Evolutionary conservation across 164 flowering plant species (phyloP), one percentile per base, ranked within the genome.

Genomic region (Tinospora cordifolia): DNA sequence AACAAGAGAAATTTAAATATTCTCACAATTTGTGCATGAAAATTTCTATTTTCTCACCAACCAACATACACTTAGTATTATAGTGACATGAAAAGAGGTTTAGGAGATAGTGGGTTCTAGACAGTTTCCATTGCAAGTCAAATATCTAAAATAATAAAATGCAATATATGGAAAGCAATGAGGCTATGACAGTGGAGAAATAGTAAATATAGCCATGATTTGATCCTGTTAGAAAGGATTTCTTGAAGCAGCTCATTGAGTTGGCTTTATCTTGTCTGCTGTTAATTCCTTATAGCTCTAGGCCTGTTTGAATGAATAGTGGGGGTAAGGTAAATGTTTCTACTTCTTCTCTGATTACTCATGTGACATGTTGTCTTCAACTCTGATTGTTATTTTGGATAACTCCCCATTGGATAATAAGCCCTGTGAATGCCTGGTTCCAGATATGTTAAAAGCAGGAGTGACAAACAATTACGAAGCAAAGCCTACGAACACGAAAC

Each of bases 401-500:
- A 11, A n/a, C 60, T 34, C 8, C 19, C 14, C 13, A 17, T 4
- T 54, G 9, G 38, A 1, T 17, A 26, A n/a, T 39, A 19, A n/a
- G 65, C 22, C 39, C 36, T 21, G 67, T 57, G 39, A 10, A 63
- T 71, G 15, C 17, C 10, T 72, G 21, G 67, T 69, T 75, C 25
- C 83, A 88, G 97, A 66, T 90, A 88, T 83, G 92, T 90, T 11
- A 85, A 87, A 76, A 90, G 91, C 74, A 78, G 97, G 81, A 87
- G 82, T 72, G 93, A 87, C 74, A 80, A 81, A 59, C 97, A 90
- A 64, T 71, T 90, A 77, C 74, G 82, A 27, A 83, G 82, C 77
- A 78, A 44, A 65, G 74, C 66, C 6, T 15, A 15, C 57, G 88
- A 82, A 68, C 7, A 6, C 44, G 69, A 76, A 1, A 83, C 83